These are phyloP conservation scores for Micractinium conductrix DNA, from an alignment of 139 green algal genomes.

Conservation along the genomic window DNA sequence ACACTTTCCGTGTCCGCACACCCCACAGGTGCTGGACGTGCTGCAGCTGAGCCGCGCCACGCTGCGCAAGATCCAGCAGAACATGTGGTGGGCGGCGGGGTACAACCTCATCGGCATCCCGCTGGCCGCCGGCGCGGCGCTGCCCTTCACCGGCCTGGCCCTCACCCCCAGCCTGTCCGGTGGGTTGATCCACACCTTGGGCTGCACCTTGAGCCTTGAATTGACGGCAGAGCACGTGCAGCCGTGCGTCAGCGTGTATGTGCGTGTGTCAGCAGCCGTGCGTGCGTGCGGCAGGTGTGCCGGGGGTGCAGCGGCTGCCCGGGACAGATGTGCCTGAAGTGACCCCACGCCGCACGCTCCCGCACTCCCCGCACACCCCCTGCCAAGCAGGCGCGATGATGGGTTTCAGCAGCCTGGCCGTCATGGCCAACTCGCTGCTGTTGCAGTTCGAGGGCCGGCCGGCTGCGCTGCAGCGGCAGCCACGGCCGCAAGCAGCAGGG, in stretches of 20 bases:
- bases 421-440: conserved; percentile 89
- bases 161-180: conserved; percentile 65
- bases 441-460: conserved; percentile 63
- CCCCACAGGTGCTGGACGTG: conserved; percentile 77
- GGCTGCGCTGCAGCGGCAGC: not conserved
- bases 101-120: conserved; percentile 90
- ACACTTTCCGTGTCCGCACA: not conserved
- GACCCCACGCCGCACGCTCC: too few relatives aligned
- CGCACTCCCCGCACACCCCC: too few relatives aligned
- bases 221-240: too few relatives aligned
- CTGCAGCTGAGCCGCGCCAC: conserved; percentile 77
- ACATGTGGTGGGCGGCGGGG: conserved; percentile 89
- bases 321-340: too few relatives aligned
- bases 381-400: conserved; percentile 80
- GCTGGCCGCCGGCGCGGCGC: conserved; percentile 63
- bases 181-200: too few relatives aligned
- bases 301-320: too few relatives aligned
- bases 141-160: conserved; percentile 59
- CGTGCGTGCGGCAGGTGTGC: too few relatives aligned
- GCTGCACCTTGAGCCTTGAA: too few relatives aligned
- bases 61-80: conserved; percentile 89
- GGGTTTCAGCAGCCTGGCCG: conserved; percentile 79
- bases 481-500: not conserved
- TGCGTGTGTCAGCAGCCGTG: too few relatives aligned
- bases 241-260: too few relatives aligned